A percentile compares a stretch with the other conserved stretches of the same genome.
These are phyloP conservation scores for Aurantiochytrium sp. DNA, from an alignment of 108 stramenopile genomes.

Conservation along the genomic window DNA sequence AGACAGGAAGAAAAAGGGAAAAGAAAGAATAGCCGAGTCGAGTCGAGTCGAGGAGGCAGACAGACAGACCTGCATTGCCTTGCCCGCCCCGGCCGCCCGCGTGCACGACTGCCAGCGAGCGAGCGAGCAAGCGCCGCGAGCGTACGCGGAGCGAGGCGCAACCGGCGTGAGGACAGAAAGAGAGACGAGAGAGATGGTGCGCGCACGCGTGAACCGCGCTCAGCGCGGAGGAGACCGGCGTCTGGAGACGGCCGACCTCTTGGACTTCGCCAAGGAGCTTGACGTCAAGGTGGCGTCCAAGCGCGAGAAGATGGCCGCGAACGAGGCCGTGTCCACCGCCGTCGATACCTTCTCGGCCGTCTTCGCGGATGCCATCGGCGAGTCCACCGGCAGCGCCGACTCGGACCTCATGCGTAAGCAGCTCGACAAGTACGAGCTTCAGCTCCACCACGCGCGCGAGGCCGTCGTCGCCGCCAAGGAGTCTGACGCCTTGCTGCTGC, in stretches of 20 bases:
- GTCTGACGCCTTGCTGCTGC: neutral
- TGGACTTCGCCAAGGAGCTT: neutral
- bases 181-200: neutral
- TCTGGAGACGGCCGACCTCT: neutral
- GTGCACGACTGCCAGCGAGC: too few relatives aligned
- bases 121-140: too few relatives aligned
- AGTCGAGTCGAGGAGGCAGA: too few relatives aligned
- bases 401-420: neutral
- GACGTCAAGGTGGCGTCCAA: neutral
- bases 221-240: neutral
- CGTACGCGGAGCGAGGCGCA: too few relatives aligned
- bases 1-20: too few relatives aligned
- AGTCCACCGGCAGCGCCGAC: neutral
- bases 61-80: too few relatives aligned
- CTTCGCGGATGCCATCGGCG: neutral
- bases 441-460: neutral
- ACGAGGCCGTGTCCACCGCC: neutral
- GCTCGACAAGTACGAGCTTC: constrained; percentile 1
- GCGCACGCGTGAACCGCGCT: neutral
- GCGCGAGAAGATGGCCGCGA: neutral
- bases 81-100: too few relatives aligned
- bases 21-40: too few relatives aligned
- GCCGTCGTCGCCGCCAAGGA: constrained; percentile 1
- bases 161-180: too few relatives aligned
- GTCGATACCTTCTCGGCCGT: neutral